Conservation (phyloP, 2,329 filamentous ascomycete genomes). For the Penicillium sumatraense region DNA sequence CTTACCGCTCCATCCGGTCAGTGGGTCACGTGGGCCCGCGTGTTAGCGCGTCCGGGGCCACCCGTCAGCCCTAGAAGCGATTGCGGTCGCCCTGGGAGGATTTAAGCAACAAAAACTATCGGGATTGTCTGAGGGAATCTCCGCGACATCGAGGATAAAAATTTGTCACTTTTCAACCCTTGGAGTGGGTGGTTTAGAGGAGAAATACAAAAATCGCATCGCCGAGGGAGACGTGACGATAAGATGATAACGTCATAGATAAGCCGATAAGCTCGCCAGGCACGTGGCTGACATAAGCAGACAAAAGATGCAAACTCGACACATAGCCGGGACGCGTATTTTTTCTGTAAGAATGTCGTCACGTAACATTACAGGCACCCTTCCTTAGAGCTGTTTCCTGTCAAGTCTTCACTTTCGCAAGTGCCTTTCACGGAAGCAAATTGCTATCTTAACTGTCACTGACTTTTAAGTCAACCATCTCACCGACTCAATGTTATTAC, state of each 20-base stretch:
- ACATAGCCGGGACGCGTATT: not conserved
- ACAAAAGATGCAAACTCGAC: slow-evolving; percentile 24
- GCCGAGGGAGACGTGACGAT: slow-evolving; percentile 30
- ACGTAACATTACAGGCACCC: not conserved
- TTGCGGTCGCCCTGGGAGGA: slow-evolving; percentile 1
- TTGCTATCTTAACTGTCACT: too few species aligned
- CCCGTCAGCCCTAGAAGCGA: slow-evolving; percentile 14
- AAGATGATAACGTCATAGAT: slow-evolving; percentile 25
- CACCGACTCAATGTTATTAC: not conserved
- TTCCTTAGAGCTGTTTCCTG: not conserved
- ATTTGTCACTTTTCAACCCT: not conserved
- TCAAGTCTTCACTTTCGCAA: not conserved
- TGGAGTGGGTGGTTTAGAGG: not conserved
- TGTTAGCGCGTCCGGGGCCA: slow-evolving; percentile 25
- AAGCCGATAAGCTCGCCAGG: slow-evolving; percentile 23
- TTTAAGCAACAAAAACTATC: not conserved
- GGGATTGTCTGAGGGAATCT: not conserved
- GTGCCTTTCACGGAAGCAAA: not conserved
- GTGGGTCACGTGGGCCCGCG: slow-evolving; percentile 32
- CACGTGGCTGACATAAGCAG: slow-evolving; percentile 4
- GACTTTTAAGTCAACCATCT: not conserved
- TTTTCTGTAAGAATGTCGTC: not conserved
- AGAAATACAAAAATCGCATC: slow-evolving; percentile 11
- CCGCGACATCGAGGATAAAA: not conserved
- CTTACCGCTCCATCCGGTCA: slow-evolving; percentile 30